Base-by-base conservation (phyloP, 805 yeast genomes). In the Cyberlindnera maclurae region DNA sequence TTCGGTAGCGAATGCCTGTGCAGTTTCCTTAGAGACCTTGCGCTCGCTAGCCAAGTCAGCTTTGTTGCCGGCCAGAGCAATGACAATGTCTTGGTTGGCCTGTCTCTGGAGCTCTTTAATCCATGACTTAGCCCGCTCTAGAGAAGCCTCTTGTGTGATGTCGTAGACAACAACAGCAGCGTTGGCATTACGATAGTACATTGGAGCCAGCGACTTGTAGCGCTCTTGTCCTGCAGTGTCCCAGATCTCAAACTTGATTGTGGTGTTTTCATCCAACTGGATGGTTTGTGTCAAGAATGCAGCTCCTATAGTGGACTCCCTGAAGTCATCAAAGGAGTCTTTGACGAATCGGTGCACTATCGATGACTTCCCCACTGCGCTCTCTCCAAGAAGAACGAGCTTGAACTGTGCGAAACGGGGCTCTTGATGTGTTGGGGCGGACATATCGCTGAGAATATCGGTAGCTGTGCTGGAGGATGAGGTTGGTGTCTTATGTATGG, bases 221-320 rank as follows among this genome's bases (percentile, higher is more conserved):
- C 94, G 63, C 52, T 83, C 93, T 57, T 83, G 93, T 6, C 94
- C 93, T 0, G 90, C 89, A 2, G 90, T 82, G 55, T 83, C 94
- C 94, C 93, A 83, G 37, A 83, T 81, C 54, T 83, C 93, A 48
- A 81, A 74, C 56, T 82, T 81, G 31, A 82, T 72, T 1, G 77
- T 75, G 12, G 75, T 71, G 26, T 55, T 49, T 27, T 65, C 74
- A 38, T 73, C 74, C n/a, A 76, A 54, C 15, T 73, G 70, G 33
- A 82, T 73, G 3, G 78, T 67, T 54, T 80, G 88, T 2, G 90
- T 81, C 37, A 81, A 65, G 57, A 82, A 83, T 2, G 93, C 94
- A 1, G 94, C 94, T 1, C 94, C 93, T 39, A 83, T 83, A 1
- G 94, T 83, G 17, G 89, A 82, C 59, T 82, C 88, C 46, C 83